Evolutionary conservation across 1,139 yeast species (phyloP).

Genomic region (Ashbya aceris): DNA sequence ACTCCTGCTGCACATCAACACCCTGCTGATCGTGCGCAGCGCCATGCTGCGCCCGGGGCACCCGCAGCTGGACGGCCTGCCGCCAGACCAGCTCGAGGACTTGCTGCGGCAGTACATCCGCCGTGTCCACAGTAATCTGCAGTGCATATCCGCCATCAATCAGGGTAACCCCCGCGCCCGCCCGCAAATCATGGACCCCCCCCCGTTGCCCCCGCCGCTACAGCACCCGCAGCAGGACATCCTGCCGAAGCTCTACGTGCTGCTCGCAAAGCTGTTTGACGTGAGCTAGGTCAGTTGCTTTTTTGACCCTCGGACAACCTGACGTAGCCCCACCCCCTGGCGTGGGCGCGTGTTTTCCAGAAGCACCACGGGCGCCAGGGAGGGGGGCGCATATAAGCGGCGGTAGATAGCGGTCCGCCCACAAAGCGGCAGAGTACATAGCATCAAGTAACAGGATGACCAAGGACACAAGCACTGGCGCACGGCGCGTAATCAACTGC

Average conservation of each 20-base stretch:
- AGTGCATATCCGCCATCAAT: constrained; percentile 29
- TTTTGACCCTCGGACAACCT: too few species aligned
- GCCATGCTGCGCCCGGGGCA: constrained; percentile 1
- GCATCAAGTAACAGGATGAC: not conserved
- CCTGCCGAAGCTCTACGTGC: constrained; percentile 25
- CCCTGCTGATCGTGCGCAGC: constrained; percentile 22
- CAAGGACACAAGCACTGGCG: not conserved
- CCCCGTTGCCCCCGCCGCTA: constrained; percentile 10
- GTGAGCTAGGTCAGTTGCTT: constrained; percentile 17
- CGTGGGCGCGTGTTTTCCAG: not conserved
- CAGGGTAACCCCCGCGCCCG: constrained; percentile 24
- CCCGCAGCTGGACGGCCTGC: constrained; percentile 2
- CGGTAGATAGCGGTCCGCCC: not conserved
- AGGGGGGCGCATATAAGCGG: not conserved
- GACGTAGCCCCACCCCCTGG: too few species aligned
- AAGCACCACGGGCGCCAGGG: not conserved
- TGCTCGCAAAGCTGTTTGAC: constrained; percentile 28
- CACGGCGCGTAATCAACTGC: constrained; percentile 27
- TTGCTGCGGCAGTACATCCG: constrained; percentile 22
- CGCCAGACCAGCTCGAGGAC: constrained; percentile 2
- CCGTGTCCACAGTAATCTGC: constrained; percentile 29
- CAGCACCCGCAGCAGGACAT: constrained; percentile 22
- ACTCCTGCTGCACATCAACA: constrained; percentile 28
- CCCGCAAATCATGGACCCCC: constrained; percentile 25
- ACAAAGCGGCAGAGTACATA: not conserved